Evolutionary conservation across 139 green algal species (phyloP), one percentile per base, ranked within the genome.

Genomic region (Chlamydomonas sp.): DNA sequence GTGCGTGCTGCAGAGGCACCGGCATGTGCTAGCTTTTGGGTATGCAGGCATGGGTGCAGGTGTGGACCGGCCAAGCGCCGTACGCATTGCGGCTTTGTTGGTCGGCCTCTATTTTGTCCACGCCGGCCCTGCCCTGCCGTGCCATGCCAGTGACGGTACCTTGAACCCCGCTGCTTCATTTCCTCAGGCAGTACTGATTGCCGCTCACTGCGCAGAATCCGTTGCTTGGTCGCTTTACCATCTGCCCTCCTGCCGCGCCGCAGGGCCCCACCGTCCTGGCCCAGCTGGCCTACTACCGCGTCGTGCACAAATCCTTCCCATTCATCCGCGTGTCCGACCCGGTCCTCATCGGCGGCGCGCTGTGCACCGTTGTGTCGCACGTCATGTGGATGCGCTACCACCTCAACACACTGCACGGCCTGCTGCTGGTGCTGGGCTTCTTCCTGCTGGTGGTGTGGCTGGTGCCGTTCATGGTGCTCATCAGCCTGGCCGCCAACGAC

Each of bases 311-410:
- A 8, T 8, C 5, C 81, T 86, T 86, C 20, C 81, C 81, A 10
- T 86, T 79, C 72, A 6, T 86, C 9, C 59, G 20, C 81, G 10
- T 63, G 20, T 57, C 5, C 0, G 81, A 86, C 69, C 81, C 81
- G 16, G 0, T 71, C n/a, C 60, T 86, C 20, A 12, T 15, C 49
- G 4, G 64, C 4, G 57, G 20, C 16, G 69, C 49, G 18, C 49
- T 4, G 49, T 17, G 31, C 1, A 80, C 81, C 4, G 61, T 86
- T 9, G 4, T 1, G 60, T 5, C 71, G 1, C 81, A 86, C 61
- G 12, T 79, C 20, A 72, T 73, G 81, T 87, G 83, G 72, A 87
- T 79, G 73, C 62, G 63, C 3, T 80, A 87, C 71, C 83, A 87
- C 73, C 58, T 75, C 5, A 20, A 0, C 9, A 87, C 72, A 8